Conservation (phyloP, 2,329 filamentous ascomycete species). For the Xylogone sp. region DNA sequence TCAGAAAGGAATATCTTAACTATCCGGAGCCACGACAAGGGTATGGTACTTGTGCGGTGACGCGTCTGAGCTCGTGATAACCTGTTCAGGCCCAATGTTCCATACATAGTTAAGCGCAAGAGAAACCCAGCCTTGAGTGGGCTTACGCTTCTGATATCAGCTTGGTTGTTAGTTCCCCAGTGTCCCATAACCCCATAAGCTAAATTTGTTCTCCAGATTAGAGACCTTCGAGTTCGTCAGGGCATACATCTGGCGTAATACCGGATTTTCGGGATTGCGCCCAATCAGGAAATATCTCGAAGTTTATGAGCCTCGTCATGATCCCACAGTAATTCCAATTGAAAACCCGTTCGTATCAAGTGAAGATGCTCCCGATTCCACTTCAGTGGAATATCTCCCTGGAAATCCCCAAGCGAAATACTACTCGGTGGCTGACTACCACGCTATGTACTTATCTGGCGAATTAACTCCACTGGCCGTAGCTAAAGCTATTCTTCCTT, state of each 20-base stretch:
- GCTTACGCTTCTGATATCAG: slow-evolving; percentile 46
- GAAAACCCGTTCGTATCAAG: slow-evolving; percentile 20
- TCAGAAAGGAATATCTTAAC: slow-evolving; percentile 28
- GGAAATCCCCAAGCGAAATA: slow-evolving; percentile 60
- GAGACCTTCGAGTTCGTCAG: slow-evolving; percentile 53
- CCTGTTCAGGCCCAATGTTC: slow-evolving; percentile 31
- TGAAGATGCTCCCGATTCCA: slow-evolving; percentile 34
- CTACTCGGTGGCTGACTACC: slow-evolving; percentile 34
- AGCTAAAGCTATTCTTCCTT: slow-evolving; percentile 39
- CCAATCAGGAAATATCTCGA: slow-evolving; percentile 40
- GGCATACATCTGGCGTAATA: slow-evolving; percentile 64
- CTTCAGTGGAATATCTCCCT: slow-evolving; percentile 56
- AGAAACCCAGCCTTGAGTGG: slow-evolving; percentile 58
- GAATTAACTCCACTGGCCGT: slow-evolving; percentile 43
- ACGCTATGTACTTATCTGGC: slow-evolving; percentile 39
- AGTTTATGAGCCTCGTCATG: slow-evolving; percentile 40
- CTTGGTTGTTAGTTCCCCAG: slow-evolving; percentile 44
- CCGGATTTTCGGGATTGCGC: slow-evolving; percentile 45
- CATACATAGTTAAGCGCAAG: slow-evolving; percentile 42
- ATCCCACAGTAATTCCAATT: slow-evolving; percentile 44
- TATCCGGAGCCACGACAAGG: slow-evolving; percentile 33
- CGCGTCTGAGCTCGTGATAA: slow-evolving; percentile 5
- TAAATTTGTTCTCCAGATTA: slow-evolving; percentile 35
- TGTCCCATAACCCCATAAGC: slow-evolving; percentile 3
- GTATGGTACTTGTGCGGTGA: slow-evolving; percentile 18